phyloP scores from a whole-genome alignment of 768 basidiomycete species.

The Omphalotus guepiniiformis region DNA sequence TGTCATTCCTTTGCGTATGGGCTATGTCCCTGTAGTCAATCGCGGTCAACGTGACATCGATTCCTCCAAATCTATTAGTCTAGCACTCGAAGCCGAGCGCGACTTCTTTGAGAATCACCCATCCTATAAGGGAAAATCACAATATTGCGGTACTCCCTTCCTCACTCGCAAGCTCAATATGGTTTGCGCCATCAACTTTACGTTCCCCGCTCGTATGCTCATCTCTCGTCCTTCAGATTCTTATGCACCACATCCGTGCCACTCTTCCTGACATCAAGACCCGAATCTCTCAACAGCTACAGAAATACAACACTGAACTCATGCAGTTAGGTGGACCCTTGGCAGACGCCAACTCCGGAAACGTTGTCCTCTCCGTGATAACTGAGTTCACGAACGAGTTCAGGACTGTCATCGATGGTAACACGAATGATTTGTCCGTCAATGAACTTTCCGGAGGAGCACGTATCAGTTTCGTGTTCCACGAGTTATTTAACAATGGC shows the following conservation, averaged over 20 bases:
- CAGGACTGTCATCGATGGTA: conserved; percentile 95
- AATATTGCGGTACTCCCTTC: conserved; percentile 97
- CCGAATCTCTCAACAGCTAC: conserved; percentile 85
- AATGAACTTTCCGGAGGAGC: conserved; percentile 99
- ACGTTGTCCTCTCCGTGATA: conserved; percentile 93
- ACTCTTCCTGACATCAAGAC: conserved; percentile 99
- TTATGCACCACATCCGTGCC: conserved; percentile 98
- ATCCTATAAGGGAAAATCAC: conserved; percentile 89
- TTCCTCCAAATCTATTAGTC: conserved; percentile 73
- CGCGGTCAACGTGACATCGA: conserved; percentile 98
- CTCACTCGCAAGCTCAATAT: conserved; percentile 93
- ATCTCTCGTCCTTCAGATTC: conserved; percentile 52
- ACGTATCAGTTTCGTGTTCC: conserved; percentile 98
- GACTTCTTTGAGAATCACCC: conserved; percentile 93
- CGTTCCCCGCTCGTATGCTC: conserved; percentile 4
- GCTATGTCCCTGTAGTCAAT: conserved; percentile 98
- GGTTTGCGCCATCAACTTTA: conserved; percentile 39
- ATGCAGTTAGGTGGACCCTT: conserved; percentile 78
- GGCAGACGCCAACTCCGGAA: conserved; percentile 82
- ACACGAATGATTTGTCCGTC: conserved; percentile 89
- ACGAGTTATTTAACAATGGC: conserved; percentile 96
- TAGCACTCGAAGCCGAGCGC: conserved; percentile 85
- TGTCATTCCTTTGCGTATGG: conserved; percentile 91
- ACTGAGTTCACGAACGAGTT: conserved; percentile 98
- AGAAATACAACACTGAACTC: conserved; percentile 86